Percentiles rank a stretch among this genome's conserved stretches.
Evolutionary conservation across 2,329 filamentous ascomycete species (phyloP).

Genomic region (Penicillium sclerotigenum): DNA sequence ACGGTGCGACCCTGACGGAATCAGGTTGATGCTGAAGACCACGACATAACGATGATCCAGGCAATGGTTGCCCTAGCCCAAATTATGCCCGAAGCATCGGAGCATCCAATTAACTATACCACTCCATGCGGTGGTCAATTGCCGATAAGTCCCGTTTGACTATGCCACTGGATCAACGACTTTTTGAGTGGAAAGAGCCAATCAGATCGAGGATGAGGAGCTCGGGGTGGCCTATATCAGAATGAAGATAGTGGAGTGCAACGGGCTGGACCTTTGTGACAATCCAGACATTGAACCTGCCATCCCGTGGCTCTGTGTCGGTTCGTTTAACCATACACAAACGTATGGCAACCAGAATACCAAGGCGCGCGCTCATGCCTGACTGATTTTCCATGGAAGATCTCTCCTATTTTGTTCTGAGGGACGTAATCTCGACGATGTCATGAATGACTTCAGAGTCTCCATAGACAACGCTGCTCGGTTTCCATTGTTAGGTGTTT

Average conservation of each 20-base stretch:
- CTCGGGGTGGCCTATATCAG: no score
- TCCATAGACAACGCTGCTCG: background rate
- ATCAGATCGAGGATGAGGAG: no score
- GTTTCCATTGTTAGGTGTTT: background rate
- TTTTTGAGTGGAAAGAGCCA: conserved; percentile 21
- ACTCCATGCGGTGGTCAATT: conserved; percentile 19
- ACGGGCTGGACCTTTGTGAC: no score
- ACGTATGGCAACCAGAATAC: background rate
- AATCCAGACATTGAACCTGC: background rate
- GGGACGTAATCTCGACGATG: background rate
- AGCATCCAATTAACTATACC: conserved; percentile 28
- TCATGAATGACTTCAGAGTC: background rate
- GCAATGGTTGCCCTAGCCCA: conserved; percentile 26
- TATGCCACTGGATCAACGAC: conserved; percentile 18
- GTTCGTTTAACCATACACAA: no score
- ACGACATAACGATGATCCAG: conserved; percentile 26
- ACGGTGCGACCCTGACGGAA: no score
- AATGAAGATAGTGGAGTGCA: no score
- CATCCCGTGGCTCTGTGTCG: background rate
- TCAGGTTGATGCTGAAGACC: conserved; percentile 13
- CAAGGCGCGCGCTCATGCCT: background rate
- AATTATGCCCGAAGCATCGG: conserved; percentile 30
- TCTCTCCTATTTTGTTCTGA: background rate
- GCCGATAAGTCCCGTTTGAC: conserved; percentile 22
- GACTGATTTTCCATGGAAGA: background rate